These are phyloP conservation scores for Periconia macrospinosa DNA, from an alignment of 2,329 filamentous ascomycete species.

Conservation along the genomic window DNA sequence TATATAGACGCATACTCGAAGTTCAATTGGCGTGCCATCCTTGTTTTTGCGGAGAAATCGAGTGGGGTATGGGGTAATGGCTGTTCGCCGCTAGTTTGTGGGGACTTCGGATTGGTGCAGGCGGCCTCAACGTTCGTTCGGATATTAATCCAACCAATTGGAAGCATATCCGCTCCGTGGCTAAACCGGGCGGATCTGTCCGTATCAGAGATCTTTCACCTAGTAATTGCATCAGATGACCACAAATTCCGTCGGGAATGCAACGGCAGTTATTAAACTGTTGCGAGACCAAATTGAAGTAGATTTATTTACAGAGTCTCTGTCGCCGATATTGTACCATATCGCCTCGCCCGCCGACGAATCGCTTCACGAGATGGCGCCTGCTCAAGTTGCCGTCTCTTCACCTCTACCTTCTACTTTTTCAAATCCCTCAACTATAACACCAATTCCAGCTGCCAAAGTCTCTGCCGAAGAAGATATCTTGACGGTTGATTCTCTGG, in stretches of 20 bases:
- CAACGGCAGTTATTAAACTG: too few relatives aligned
- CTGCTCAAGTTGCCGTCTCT: slow-evolving; percentile 20
- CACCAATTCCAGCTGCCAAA: background rate
- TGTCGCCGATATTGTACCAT: background rate
- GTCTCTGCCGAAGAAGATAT: slow-evolving; percentile 8
- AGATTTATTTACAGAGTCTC: background rate
- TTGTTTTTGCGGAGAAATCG: background rate
- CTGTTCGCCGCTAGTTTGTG: background rate
- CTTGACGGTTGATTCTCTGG: slow-evolving; percentile 44
- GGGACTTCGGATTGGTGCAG: too few relatives aligned
- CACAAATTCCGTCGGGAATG: too few relatives aligned
- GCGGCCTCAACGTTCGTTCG: too few relatives aligned
- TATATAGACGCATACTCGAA: background rate
- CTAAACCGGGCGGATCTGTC: too few relatives aligned
- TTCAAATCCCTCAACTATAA: slow-evolving; percentile 1
- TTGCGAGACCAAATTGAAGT: too few relatives aligned
- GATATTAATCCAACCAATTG: slow-evolving; percentile 8
- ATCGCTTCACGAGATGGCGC: slow-evolving; percentile 14
- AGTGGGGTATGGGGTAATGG: background rate
- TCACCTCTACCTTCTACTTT: slow-evolving; percentile 2
- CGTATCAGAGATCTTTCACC: too few relatives aligned
- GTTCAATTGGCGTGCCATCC: background rate
- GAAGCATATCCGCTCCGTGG: slow-evolving; percentile 4
- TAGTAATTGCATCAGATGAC: too few relatives aligned
- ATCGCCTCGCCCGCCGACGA: background rate